Evolutionary conservation across 179 eudicot species (phyloP), one percentile per base, ranked within the genome.

Genomic region (Silene noctiflora): DNA sequence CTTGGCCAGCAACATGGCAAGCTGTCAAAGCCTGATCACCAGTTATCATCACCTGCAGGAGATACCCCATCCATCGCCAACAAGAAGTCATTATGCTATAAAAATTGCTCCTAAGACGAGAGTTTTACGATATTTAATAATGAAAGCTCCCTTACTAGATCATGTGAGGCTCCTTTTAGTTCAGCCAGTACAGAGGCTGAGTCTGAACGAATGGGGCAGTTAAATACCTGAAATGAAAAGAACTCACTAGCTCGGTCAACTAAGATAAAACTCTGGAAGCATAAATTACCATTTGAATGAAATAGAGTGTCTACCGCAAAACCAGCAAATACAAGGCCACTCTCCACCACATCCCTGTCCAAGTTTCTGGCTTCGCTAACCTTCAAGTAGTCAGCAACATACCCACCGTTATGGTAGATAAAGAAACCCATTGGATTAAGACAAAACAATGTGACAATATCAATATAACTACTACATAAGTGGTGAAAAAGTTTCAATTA

Each of bases 1-100:
- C 97, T 93, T 95, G 97, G 76, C 87, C 83, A 73, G 97, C 99
- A 83, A 95, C 99, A 86, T 95, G 99, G 79, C 99, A 91, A 79
- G 99, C 99, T 48, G 99, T 95, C 83, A 95, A 84, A 72, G 99
- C 97, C 86, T 95, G 97, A 84, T 95, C 97, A 58, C 97, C 99
- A 74, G 99, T 95, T 53, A 95, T 95, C 99, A 95, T 95, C 72
- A 91, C 86, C 99, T 95, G 69, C 75, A 81, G 61, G 76, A 44
- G 35, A 27, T 55, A 31, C 67, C 60, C 48, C 53, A 69, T 67
- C 11, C 71, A 67, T 67, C 51, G 46, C 21, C 13, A 71, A 2
- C 22, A 46, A 21, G 19, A 51, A 71, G 17, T 71, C 55, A 51
- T 24, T 51, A 51, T 46, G 35, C 73, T 51, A 9, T 19, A 20